Conservation (phyloP, 2,329 filamentous ascomycete genomes). For the Metarhizium rileyi region DNA sequence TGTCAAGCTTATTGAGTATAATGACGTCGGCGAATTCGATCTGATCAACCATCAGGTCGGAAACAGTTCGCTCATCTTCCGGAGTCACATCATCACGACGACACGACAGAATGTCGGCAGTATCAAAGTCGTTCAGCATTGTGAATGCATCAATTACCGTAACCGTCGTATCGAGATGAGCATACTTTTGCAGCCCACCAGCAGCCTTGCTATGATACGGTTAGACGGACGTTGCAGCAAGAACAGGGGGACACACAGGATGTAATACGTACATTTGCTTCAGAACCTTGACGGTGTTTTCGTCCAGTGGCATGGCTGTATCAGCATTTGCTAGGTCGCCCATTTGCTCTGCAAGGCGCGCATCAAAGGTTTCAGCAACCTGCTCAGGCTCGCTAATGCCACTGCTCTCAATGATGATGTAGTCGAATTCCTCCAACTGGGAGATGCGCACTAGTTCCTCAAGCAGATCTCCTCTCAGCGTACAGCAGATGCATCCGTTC, state of each 20-base stretch:
- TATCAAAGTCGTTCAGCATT: conserved; percentile 63
- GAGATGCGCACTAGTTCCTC: conserved; percentile 57
- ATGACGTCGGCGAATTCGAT: conserved; percentile 71
- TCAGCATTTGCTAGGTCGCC: conserved; percentile 22
- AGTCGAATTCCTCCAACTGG: conserved; percentile 55
- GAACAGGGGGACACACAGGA: background rate
- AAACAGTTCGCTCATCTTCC: conserved; percentile 65
- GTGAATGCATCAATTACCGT: conserved; percentile 67
- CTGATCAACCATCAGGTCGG: conserved; percentile 67
- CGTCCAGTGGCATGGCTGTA: conserved; percentile 22
- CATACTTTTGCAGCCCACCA: conserved; percentile 57
- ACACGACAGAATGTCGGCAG: conserved; percentile 55
- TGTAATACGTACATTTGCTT: conserved; percentile 22
- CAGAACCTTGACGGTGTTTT: conserved; percentile 24
- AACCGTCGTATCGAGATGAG: conserved; percentile 59
- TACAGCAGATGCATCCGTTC: conserved; percentile 71
- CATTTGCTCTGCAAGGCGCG: conserved; percentile 41
- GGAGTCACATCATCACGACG: conserved; percentile 51
- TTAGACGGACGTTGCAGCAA: background rate
- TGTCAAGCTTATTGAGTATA: conserved; percentile 60
- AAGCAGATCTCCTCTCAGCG: conserved; percentile 59
- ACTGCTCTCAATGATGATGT: conserved; percentile 62
- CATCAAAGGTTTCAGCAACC: conserved; percentile 63
- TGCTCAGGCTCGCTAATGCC: conserved; percentile 66
- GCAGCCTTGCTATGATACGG: conserved; percentile 30